phyloP scores from a whole-genome alignment of 768 basidiomycete genomes.

The Tricholoma hemisulphureum region DNA sequence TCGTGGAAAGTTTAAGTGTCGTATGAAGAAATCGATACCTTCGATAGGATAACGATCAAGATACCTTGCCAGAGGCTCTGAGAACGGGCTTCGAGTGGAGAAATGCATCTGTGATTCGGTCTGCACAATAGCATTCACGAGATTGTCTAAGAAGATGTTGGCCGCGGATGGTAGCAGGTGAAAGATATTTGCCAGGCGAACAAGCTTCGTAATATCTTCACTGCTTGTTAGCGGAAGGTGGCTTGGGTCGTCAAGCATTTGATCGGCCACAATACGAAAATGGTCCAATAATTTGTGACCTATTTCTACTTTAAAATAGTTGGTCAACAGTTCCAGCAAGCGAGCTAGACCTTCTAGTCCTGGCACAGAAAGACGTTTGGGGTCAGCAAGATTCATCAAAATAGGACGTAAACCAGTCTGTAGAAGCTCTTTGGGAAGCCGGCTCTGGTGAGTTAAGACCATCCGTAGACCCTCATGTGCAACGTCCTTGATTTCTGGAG shows the following conservation, averaged over 20 bases:
- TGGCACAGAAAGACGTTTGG: constrained; percentile 87
- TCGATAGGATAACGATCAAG: constrained; percentile 87
- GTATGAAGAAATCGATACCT: constrained; percentile 81
- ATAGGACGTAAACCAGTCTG: constrained; percentile 96
- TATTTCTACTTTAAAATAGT: constrained; percentile 99
- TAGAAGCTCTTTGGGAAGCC: constrained; percentile 91
- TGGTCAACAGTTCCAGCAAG: constrained; percentile 88
- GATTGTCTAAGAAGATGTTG: constrained; percentile 83
- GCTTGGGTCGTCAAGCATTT: constrained; percentile 77
- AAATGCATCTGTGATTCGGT: constrained; percentile 92
- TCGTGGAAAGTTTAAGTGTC: constrained; percentile 71
- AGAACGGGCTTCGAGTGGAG: constrained; percentile 87
- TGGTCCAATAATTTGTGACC: constrained; percentile 97
- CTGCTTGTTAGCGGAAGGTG: constrained; percentile 81
- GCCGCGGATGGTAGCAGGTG: constrained; percentile 93
- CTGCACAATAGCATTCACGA: constrained; percentile 87
- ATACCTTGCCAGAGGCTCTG: constrained; percentile 87
- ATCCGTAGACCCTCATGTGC: constrained; percentile 91
- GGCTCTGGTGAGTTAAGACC: constrained; percentile 85
- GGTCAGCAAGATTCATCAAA: constrained; percentile 95
- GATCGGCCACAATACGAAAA: constrained; percentile 88
- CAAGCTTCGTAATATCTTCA: constrained; percentile 88
- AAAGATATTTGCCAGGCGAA: constrained; percentile 95
- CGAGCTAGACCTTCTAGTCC: constrained; percentile 93
- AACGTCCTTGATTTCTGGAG: constrained; percentile 89